A percentile compares a stretch with the other conserved stretches of the same genome.
Evolutionary conservation across 306 rosid genomes (phyloP).

Genomic region (Glycine soja): DNA sequence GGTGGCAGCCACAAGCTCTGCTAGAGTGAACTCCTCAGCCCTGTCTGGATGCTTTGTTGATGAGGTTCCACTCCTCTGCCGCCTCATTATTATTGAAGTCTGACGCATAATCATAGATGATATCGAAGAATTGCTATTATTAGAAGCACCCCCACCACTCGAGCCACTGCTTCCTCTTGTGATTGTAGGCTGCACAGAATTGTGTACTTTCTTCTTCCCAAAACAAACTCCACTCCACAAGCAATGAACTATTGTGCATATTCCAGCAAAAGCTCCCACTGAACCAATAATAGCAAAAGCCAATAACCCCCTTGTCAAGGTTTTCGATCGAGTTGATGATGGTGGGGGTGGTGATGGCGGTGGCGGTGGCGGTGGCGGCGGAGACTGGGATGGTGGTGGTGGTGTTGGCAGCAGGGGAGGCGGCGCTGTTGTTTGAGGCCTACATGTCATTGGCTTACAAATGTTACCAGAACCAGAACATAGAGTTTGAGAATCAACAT

Average conservation of each 20-base stretch:
- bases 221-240: constrained; percentile 87
- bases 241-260: constrained; percentile 71
- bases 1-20: constrained; percentile 80
- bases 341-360: constrained; percentile 20
- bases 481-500: constrained; percentile 57
- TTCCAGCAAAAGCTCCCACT: constrained; percentile 76
- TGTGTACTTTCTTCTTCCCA: constrained; percentile 84
- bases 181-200: constrained; percentile 91
- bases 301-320: constrained; percentile 70
- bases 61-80: constrained; percentile 94
- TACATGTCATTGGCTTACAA: constrained; percentile 58
- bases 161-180: constrained; percentile 75
- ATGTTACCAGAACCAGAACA: constrained; percentile 64
- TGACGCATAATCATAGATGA: constrained; percentile 72
- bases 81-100: constrained; percentile 73
- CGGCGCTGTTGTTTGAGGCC: not conserved
- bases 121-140: constrained; percentile 65
- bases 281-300: constrained; percentile 86
- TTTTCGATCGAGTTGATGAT: constrained; percentile 51
- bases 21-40: constrained; percentile 77
- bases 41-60: constrained; percentile 75
- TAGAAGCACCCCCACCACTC: constrained; percentile 56
- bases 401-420: not conserved
- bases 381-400: not conserved
- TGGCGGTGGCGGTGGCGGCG: not conserved